These are phyloP conservation scores for Tetragonia tetragonoides DNA, from an alignment of 148 eudicot genomes.

Conservation along the genomic window DNA sequence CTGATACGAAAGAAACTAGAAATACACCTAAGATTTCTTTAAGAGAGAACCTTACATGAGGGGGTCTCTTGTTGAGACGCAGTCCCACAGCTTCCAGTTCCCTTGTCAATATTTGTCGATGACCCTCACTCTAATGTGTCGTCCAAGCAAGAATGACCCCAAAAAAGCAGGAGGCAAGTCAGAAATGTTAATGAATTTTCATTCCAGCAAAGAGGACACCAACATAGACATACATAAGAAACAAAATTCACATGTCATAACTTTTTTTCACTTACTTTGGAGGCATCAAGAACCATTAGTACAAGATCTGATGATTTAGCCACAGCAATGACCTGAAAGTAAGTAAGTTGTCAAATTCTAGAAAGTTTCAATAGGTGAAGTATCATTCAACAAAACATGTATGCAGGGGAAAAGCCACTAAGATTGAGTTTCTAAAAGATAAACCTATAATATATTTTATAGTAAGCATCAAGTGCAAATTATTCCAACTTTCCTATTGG, in stretches of 20 bases:
- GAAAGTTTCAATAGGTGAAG: neutral
- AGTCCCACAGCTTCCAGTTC: slow-evolving; percentile 99
- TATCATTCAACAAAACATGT: neutral
- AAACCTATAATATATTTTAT: neutral
- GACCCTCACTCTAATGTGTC: slow-evolving; percentile 91
- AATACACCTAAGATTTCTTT: neutral
- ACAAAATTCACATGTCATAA: neutral
- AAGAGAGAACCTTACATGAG: slow-evolving; percentile 55
- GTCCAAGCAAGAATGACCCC: slow-evolving; percentile 10
- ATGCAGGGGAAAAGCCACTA: neutral
- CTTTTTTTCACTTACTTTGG: slow-evolving; percentile 66
- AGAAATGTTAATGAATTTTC: neutral
- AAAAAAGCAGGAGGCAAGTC: slow-evolving; percentile 7
- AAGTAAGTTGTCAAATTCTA: slow-evolving; percentile 20
- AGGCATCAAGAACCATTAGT: slow-evolving; percentile 98
- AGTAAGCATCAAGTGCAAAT: neutral
- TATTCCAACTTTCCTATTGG: neutral
- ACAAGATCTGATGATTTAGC: slow-evolving; percentile 98
- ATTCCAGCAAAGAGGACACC: neutral
- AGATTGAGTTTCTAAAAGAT: neutral
- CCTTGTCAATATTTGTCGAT: slow-evolving; percentile 92
- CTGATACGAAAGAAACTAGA: neutral
- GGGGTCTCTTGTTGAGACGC: slow-evolving; percentile 93
- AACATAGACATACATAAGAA: neutral
- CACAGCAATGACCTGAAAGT: slow-evolving; percentile 94